Evolutionary conservation across 495 filamentous ascomycete species (phyloP).

Genomic region (Penicillium pulvis): DNA sequence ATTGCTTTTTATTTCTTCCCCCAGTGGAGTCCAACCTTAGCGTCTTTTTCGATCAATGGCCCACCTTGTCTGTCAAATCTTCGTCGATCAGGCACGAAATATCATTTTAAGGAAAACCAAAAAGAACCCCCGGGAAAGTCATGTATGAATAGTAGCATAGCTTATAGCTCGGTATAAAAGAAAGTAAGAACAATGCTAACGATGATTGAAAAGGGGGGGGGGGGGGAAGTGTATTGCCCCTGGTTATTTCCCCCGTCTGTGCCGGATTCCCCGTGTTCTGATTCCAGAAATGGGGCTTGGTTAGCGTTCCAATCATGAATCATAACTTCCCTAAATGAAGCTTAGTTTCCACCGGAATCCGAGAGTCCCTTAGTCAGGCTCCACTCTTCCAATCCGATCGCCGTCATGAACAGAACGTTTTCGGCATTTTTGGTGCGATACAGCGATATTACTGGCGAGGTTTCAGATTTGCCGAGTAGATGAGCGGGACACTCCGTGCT

Average conservation of each 20-base stretch:
- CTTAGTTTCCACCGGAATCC: conserved; percentile 6
- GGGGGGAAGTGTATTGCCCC: no score
- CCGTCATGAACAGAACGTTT: conserved; percentile 25
- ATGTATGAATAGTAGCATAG: no score
- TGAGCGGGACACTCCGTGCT: conserved; percentile 11
- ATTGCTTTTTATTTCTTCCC: conserved; percentile 6
- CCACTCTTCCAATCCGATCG: conserved; percentile 28
- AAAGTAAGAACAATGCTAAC: background rate
- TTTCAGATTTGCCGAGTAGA: conserved; percentile 26
- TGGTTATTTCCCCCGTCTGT: background rate
- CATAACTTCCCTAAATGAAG: conserved; percentile 9
- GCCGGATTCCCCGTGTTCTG: conserved; percentile 11
- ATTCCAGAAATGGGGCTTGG: background rate
- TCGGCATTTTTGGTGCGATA: conserved; percentile 21
- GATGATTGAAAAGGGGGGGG: no score
- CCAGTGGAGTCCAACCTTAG: conserved; percentile 1
- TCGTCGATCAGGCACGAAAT: conserved; percentile 30
- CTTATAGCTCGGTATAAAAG: background rate
- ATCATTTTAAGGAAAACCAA: background rate
- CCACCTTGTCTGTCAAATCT: conserved; percentile 26
- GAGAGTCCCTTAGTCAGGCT: conserved; percentile 19
- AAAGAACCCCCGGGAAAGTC: no score
- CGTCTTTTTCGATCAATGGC: conserved; percentile 13
- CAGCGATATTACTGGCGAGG: conserved; percentile 12
- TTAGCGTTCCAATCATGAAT: conserved; percentile 13